phyloP scores from a whole-genome alignment of 2,329 filamentous ascomycete species.

The Mycocentrospora acerina region DNA sequence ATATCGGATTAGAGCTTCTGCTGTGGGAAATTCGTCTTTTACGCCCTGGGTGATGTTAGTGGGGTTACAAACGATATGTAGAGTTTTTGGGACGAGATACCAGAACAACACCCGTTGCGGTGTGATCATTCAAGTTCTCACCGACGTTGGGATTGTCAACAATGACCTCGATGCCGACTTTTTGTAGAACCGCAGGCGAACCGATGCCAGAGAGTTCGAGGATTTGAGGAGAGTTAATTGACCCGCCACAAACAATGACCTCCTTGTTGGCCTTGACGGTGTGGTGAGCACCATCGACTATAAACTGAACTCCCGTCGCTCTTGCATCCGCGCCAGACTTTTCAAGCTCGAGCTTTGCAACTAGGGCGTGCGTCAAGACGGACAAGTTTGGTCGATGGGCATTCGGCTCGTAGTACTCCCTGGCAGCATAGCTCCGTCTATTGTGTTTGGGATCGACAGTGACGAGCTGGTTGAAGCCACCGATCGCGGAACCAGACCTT shows the following conservation, averaged over 20 bases:
- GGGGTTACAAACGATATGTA: too few relatives aligned
- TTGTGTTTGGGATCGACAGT: slow-evolving; percentile 28
- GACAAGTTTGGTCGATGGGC: slow-evolving; percentile 47
- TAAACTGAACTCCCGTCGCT: slow-evolving; percentile 41
- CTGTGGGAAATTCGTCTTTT: slow-evolving; percentile 30
- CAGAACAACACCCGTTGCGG: slow-evolving; percentile 17
- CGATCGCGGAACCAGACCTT: slow-evolving; percentile 28
- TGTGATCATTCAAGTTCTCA: slow-evolving; percentile 41
- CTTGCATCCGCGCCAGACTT: slow-evolving; percentile 46
- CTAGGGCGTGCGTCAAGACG: slow-evolving; percentile 51
- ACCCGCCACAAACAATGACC: slow-evolving; percentile 32
- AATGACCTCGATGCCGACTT: slow-evolving; percentile 28
- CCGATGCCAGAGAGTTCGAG: slow-evolving; percentile 38
- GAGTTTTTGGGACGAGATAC: too few relatives aligned
- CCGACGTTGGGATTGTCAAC: slow-evolving; percentile 35
- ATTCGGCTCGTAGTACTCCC: slow-evolving; percentile 42
- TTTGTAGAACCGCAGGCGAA: slow-evolving; percentile 22
- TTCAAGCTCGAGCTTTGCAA: slow-evolving; percentile 50
- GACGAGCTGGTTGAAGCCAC: slow-evolving; percentile 33
- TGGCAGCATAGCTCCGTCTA: slow-evolving; percentile 37
- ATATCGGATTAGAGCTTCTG: slow-evolving; percentile 23
- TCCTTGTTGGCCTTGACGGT: slow-evolving; percentile 30
- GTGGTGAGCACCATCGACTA: slow-evolving; percentile 35
- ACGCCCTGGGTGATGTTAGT: slow-evolving; percentile 12
- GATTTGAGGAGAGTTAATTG: slow-evolving; percentile 32